Evolutionary conservation across 2,329 filamentous ascomycete genomes (phyloP).

Genomic region (Macrophomina pseudophaseolina): DNA sequence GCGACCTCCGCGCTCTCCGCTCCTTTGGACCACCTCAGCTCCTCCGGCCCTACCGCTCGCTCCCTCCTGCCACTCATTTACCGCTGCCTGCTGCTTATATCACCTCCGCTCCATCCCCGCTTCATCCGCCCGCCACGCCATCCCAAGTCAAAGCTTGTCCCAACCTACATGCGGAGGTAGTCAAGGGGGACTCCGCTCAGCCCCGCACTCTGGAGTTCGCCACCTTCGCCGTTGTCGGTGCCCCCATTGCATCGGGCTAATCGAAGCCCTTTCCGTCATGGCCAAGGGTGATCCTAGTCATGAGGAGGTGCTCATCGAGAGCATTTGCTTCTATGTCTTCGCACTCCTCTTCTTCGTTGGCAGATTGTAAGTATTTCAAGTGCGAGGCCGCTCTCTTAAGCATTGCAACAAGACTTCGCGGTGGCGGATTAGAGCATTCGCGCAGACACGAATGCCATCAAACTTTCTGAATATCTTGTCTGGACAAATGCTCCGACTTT

Average conservation of each 20-base stretch:
- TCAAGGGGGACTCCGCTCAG: background rate
- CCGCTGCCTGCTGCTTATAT: too few relatives aligned
- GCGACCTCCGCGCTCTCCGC: constrained; percentile 14
- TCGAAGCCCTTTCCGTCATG: background rate
- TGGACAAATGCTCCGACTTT: too few relatives aligned
- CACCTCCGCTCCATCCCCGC: background rate
- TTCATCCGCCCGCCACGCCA: background rate
- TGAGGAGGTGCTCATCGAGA: constrained; percentile 26
- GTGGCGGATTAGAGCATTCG: too few relatives aligned
- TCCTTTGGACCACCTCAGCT: constrained; percentile 7
- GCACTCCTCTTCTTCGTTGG: constrained; percentile 25
- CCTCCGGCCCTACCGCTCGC: background rate
- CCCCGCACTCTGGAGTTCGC: background rate
- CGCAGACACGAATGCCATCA: too few relatives aligned
- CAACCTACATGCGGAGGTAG: constrained; percentile 9
- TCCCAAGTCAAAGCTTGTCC: constrained; percentile 9
- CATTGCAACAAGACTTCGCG: too few relatives aligned
- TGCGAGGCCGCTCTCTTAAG: background rate
- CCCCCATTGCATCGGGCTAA: background rate
- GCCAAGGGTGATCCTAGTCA: constrained; percentile 22
- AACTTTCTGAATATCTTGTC: too few relatives aligned
- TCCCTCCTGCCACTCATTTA: background rate
- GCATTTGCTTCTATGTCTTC: constrained; percentile 24
- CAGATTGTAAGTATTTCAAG: constrained; percentile 17
- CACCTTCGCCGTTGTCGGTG: background rate